Conservation (phyloP, 2,329 filamentous ascomycete species). For the Dothiorella sarmentorum region DNA sequence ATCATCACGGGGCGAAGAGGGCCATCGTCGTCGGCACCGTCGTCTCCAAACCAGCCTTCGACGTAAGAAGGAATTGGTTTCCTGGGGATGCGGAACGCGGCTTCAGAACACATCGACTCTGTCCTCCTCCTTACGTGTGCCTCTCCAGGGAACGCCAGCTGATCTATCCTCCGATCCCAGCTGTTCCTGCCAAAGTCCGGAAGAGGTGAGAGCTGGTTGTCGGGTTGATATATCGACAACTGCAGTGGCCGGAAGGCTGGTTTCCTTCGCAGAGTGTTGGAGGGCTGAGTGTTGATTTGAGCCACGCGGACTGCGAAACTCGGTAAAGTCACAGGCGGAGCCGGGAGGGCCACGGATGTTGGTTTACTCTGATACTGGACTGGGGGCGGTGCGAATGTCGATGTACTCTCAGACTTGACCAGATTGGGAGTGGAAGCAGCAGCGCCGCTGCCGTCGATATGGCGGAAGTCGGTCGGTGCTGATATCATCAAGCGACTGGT, state of each 20-base stretch:
- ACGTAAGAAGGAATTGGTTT: conserved; percentile 7
- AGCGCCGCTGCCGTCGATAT: conserved; percentile 26
- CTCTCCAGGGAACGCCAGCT: not conserved
- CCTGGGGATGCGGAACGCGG: not conserved
- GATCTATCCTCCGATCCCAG: conserved; percentile 23
- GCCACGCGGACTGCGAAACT: conserved; percentile 26
- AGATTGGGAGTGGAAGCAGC: too few species aligned
- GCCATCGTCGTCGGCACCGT: conserved; percentile 22
- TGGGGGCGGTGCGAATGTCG: too few species aligned
- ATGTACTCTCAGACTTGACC: too few species aligned
- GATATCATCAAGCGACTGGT: conserved; percentile 33
- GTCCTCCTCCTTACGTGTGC: not conserved
- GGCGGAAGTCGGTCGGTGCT: conserved; percentile 36
- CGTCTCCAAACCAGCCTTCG: not conserved
- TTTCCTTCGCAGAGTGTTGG: conserved; percentile 13
- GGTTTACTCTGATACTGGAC: too few species aligned
- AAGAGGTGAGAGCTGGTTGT: conserved; percentile 35
- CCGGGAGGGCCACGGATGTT: too few species aligned
- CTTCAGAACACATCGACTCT: not conserved
- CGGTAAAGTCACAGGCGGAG: conserved; percentile 25
- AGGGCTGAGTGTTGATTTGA: not conserved
- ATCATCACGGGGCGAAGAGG: conserved; percentile 25
- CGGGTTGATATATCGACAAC: conserved; percentile 37
- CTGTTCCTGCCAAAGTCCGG: conserved; percentile 36
- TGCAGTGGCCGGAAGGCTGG: conserved; percentile 36